Base-by-base conservation (phyloP, 495 filamentous ascomycete species). In the Chlorociboria aeruginascens region DNA sequence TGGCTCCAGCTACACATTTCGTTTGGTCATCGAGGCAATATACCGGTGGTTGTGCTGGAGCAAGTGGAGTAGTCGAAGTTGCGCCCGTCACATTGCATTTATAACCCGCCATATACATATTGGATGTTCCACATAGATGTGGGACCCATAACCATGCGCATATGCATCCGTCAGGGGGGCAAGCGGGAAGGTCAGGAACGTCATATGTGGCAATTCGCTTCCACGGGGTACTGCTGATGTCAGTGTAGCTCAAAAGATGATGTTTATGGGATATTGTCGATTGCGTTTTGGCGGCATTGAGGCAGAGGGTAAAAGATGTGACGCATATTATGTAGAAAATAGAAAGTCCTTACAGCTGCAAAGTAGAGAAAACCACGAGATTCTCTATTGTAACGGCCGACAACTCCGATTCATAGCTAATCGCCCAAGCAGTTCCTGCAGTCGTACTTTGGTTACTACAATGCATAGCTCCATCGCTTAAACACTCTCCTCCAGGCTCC, bases 111-210 rank as follows among this genome's bases (percentile, higher is more conserved):
- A 77, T 78, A 44, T 76, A 71, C 58, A 56, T 65, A 30, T 50
- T 36, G 31, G 16, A 41, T 34, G 29, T 39, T 34, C 46, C 58
- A 56, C 71, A 76, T 13, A 70, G 64, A 36, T 70, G 61, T 1
- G 74, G 73, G 33, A 76, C 65, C 74, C 75, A 79, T 17, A 77
- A 66, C 72, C 70, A 76, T 16, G 74, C 73, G 46, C 75, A 79
- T 16, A 60, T 68, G 49, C 73, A 79, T 13, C 73, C 73, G 3
- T 61, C 72, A 1, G 51, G 48, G 1, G 74, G 70, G 50, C 75
- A 78, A 28, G 61, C 50, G 11, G 69, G 68, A 40, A 78, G 54
- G 9, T 59, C 48, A 0, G 73, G 72, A 12, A 78, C 66, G 12
- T 67, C 40, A 45, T 76, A 79, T 1, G 61, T 64, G 1, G 70